These are phyloP conservation scores for Apiospora arundinis DNA, from an alignment of 2,329 filamentous ascomycete genomes.

Conservation along the genomic window DNA sequence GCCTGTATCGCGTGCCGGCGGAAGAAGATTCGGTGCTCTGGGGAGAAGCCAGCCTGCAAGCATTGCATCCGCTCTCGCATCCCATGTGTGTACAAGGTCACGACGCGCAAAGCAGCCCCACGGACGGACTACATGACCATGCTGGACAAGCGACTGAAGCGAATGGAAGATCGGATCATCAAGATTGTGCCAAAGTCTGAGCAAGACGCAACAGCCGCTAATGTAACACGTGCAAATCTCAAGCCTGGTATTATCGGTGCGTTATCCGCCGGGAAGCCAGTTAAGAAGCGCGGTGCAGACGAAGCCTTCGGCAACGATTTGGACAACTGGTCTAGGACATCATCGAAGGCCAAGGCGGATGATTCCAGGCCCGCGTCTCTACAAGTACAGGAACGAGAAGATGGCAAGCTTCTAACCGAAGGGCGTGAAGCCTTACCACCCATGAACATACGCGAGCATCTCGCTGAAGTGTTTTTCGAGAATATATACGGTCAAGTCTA, in stretches of 20 bases:
- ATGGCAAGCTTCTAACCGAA: conserved; percentile 79
- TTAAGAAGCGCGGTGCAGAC: conserved; percentile 83
- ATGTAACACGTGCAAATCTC: conserved; percentile 80
- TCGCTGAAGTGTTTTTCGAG: conserved; percentile 95
- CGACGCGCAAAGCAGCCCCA: conserved; percentile 89
- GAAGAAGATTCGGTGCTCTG: conserved; percentile 98
- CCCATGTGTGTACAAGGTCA: conserved; percentile 97
- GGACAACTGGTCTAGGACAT: conserved; percentile 77
- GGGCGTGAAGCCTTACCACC: conserved; percentile 83
- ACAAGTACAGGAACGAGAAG: conserved; percentile 70
- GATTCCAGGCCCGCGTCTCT: conserved; percentile 58
- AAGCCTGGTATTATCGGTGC: conserved; percentile 75
- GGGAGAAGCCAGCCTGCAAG: conserved; percentile 96
- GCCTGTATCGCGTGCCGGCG: conserved; percentile 95
- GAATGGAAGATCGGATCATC: conserved; percentile 98
- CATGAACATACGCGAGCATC: conserved; percentile 88
- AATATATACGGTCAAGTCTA: conserved; percentile 96
- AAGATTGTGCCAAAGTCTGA: conserved; percentile 92
- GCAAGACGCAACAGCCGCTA: conserved; percentile 65
- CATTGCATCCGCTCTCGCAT: conserved; percentile 92
- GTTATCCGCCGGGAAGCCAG: conserved; percentile 56
- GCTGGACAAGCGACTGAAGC: conserved; percentile 92
- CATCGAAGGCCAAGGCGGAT: conserved; percentile 56
- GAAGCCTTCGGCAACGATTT: conserved; percentile 86
- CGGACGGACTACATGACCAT: conserved; percentile 99